Percentiles rank a stretch among this genome's conserved stretches.
Conservation (phyloP, 2,329 filamentous ascomycete genomes). For the Penicillium sp. region DNA sequence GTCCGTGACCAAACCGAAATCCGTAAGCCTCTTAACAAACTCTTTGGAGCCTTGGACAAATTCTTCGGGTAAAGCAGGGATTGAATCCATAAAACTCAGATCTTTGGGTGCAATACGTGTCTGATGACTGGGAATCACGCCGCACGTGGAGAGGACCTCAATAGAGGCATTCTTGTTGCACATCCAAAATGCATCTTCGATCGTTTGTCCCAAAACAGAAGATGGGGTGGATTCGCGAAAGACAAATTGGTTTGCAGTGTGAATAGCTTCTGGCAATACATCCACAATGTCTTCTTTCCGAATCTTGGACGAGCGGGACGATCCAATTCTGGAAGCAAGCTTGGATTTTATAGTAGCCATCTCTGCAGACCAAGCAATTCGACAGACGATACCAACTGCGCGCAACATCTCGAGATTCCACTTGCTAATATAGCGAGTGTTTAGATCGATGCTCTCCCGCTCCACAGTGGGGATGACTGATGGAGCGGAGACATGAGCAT, state of each 20-base stretch:
- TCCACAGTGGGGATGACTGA: slow-evolving; percentile 97
- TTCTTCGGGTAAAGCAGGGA: slow-evolving; percentile 78
- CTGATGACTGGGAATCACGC: slow-evolving; percentile 78
- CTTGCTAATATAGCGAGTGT: slow-evolving; percentile 87
- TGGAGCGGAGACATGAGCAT: slow-evolving; percentile 91
- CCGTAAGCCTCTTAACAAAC: slow-evolving; percentile 77
- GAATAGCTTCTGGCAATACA: slow-evolving; percentile 74
- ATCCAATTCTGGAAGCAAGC: slow-evolving; percentile 45
- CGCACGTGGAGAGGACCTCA: slow-evolving; percentile 83
- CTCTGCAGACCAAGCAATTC: slow-evolving; percentile 83
- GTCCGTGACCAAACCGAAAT: slow-evolving; percentile 81
- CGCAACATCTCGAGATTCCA: slow-evolving; percentile 96
- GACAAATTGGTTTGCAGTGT: slow-evolving; percentile 82
- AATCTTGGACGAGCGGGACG: slow-evolving; percentile 49
- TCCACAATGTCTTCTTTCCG: slow-evolving; percentile 63
- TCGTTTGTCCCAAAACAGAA: slow-evolving; percentile 74
- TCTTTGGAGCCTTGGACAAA: slow-evolving; percentile 65
- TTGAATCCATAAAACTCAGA: slow-evolving; percentile 77
- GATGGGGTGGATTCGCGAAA: slow-evolving; percentile 90
- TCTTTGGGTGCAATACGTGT: slow-evolving; percentile 74
- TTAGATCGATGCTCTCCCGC: slow-evolving; percentile 92
- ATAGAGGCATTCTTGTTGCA: slow-evolving; percentile 79
- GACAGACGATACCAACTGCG: slow-evolving; percentile 83
- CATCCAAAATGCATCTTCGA: slow-evolving; percentile 96
- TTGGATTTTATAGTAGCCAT: slow-evolving; percentile 73